Percentiles rank a stretch among this genome's conserved stretches.
phyloP scores from a whole-genome alignment of 2,329 filamentous ascomycete species.

The Trichocomaceae sp. region DNA sequence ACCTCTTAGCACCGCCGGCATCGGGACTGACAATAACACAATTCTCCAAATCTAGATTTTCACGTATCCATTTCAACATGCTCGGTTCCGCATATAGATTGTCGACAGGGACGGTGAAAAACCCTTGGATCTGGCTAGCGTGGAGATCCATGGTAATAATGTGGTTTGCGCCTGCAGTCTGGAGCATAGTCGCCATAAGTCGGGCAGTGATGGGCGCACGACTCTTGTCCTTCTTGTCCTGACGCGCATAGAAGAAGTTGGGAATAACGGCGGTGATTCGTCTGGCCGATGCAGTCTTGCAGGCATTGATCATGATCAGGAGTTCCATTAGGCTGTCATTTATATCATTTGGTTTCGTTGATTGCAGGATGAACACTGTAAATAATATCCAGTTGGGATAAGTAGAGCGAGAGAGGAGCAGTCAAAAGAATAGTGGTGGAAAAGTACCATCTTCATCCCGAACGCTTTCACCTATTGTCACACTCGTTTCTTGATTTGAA shows the following conservation, averaged over 20 bases:
- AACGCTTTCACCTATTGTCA: conserved; percentile 93
- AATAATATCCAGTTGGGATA: conserved; percentile 5
- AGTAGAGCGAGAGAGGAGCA: conserved; percentile 4
- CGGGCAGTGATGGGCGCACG: conserved; percentile 95
- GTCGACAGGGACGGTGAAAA: conserved; percentile 78
- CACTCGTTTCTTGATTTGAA: conserved; percentile 56
- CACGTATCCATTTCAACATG: conserved; percentile 82
- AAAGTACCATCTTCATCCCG: conserved; percentile 80
- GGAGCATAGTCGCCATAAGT: conserved; percentile 94
- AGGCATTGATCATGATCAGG: conserved; percentile 96
- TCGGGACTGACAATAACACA: conserved; percentile 94
- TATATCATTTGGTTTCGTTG: conserved; percentile 89
- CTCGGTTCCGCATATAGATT: conserved; percentile 92
- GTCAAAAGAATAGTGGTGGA: not conserved
- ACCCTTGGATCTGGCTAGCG: conserved; percentile 88
- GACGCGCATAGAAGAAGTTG: conserved; percentile 92
- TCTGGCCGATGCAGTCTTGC: conserved; percentile 74
- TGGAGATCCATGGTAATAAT: conserved; percentile 97
- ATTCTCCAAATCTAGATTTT: conserved; percentile 73
- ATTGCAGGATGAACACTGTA: conserved; percentile 91
- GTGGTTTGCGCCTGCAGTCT: conserved; percentile 86
- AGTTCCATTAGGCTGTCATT: conserved; percentile 98
- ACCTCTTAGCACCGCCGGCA: conserved; percentile 88
- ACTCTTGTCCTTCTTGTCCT: conserved; percentile 96
- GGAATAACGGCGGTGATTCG: conserved; percentile 93